Percentiles rank a stretch among this genome's conserved stretches.
phyloP scores from a whole-genome alignment of 306 rosid genomes.

The Medicago ruthenica region DNA sequence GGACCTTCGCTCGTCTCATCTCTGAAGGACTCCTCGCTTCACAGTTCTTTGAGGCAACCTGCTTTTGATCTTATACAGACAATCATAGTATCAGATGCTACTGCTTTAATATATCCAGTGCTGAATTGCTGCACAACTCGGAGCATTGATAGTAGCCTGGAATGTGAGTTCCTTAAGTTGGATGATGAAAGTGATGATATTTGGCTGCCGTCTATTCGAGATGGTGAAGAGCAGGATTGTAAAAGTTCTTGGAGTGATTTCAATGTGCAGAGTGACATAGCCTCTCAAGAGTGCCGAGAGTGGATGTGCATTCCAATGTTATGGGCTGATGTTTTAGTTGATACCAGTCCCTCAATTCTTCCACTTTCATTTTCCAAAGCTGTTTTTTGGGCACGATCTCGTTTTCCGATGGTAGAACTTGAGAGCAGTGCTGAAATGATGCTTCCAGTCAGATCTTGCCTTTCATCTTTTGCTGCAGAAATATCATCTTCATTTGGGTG shows the following conservation, averaged over 20 bases:
- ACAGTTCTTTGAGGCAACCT: constrained; percentile 91
- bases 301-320: constrained; percentile 99
- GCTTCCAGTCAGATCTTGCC: constrained; percentile 78
- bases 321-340: constrained; percentile 85
- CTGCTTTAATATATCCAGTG: constrained; percentile 68
- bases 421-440: constrained; percentile 63
- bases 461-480: constrained; percentile 69
- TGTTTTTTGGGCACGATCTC: constrained; percentile 94
- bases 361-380: constrained; percentile 91
- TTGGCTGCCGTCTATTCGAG: constrained; percentile 46
- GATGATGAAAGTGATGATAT: constrained; percentile 59
- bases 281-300: constrained; percentile 65
- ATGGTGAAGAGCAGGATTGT: constrained; percentile 59
- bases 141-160: constrained; percentile 48
- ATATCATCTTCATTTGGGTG: constrained; percentile 78
- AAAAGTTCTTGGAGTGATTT: constrained; percentile 77
- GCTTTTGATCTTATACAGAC: constrained; percentile 93
- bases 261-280: constrained; percentile 64
- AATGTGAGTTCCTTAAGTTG: constrained; percentile 45
- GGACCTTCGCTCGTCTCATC: constrained; percentile 93
- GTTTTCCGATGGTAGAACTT: constrained; percentile 79
- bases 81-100: constrained; percentile 87
- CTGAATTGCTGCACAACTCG: constrained; percentile 53
- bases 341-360: constrained; percentile 67
- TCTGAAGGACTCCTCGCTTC: constrained; percentile 89